Percentiles rank a stretch among this genome's conserved stretches.
Evolutionary conservation across 345 rosid species (phyloP).

Genomic region (Salix udensis): DNA sequence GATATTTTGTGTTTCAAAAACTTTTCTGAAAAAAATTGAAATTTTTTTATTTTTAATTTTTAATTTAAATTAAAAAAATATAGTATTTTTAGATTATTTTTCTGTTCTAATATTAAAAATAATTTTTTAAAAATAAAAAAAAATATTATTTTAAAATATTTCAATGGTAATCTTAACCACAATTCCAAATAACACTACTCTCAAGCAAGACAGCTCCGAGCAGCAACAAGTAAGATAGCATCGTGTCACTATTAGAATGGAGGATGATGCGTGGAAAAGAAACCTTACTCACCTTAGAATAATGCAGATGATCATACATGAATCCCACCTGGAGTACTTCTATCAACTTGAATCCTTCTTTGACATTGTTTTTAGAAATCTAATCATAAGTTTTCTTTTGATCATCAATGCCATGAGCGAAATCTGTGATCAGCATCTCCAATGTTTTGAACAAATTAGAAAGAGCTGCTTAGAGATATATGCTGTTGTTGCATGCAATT

Average conservation of each 20-base stretch:
- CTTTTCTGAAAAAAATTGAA: too few relatives aligned
- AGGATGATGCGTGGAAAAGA: constrained; percentile 3
- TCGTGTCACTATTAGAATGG: not conserved
- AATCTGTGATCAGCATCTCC: not conserved
- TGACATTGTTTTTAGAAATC: not conserved
- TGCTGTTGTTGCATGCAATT: not conserved
- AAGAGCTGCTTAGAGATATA: not conserved
- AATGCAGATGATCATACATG: constrained; percentile 36
- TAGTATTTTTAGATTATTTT: too few relatives aligned
- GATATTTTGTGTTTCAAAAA: too few relatives aligned
- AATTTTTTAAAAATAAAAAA: too few relatives aligned
- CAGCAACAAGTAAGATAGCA: constrained; percentile 11
- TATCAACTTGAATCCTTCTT: not conserved
- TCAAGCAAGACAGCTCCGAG: constrained; percentile 17
- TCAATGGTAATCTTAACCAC: too few relatives aligned
- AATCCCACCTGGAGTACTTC: not conserved
- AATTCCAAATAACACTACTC: not conserved
- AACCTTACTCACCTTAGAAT: constrained; percentile 18
- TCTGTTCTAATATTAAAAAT: too few relatives aligned
- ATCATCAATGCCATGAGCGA: not conserved
- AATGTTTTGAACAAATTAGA: not conserved
- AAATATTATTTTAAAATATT: too few relatives aligned
- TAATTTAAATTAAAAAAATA: too few relatives aligned
- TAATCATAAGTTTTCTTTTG: not conserved
- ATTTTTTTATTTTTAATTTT: too few relatives aligned